phyloP scores from a whole-genome alignment of 176 grass and related monocot genomes.

The Lolium rigidum region DNA sequence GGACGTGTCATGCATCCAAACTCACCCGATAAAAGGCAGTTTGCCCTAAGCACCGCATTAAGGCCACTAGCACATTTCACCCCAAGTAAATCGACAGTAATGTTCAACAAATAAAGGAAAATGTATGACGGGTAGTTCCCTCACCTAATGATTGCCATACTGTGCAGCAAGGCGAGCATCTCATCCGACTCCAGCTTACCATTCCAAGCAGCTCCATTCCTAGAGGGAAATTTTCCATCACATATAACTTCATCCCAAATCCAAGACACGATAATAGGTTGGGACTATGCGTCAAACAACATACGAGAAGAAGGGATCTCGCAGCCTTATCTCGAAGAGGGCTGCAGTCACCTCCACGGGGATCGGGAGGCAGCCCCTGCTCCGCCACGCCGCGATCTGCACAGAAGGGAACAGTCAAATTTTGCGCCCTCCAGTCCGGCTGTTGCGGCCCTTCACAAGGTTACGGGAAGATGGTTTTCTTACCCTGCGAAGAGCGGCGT shows the following conservation, averaged over 20 bases:
- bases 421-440: neutral
- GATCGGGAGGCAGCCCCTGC: conserved; percentile 71
- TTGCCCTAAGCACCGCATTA: neutral
- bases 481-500: conserved; percentile 69
- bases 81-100: neutral
- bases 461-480: neutral
- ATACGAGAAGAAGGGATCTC: conserved; percentile 86
- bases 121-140: neutral
- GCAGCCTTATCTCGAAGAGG: conserved; percentile 76
- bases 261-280: neutral
- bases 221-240: conserved; percentile 28
- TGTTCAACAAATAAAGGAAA: neutral
- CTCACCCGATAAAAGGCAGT: neutral
- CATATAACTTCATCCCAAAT: conserved; percentile 21
- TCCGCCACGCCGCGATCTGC: conserved; percentile 86
- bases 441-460: neutral
- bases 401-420: neutral
- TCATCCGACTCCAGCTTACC: conserved; percentile 61
- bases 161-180: conserved; percentile 89
- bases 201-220: conserved; percentile 46
- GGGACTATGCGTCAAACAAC: neutral
- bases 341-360: conserved; percentile 83
- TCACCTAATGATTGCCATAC: conserved; percentile 87
- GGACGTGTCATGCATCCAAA: neutral
- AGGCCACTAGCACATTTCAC: neutral